These are phyloP conservation scores for Porogramme epimiltina DNA, from an alignment of 1,284 basidiomycete species.

Conservation along the genomic window DNA sequence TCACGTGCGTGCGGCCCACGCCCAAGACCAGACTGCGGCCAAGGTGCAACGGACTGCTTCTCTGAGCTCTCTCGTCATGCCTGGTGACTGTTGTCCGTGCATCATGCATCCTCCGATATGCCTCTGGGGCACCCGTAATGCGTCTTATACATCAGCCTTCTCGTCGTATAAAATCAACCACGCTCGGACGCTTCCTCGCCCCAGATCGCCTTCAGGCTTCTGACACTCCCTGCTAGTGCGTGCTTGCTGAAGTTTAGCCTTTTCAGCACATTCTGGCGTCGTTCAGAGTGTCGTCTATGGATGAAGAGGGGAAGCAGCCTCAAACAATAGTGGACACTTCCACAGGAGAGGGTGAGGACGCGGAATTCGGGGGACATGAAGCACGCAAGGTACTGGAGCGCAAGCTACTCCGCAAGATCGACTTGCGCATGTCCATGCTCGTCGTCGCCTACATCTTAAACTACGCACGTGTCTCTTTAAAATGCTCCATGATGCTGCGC, in stretches of 20 bases:
- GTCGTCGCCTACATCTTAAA: slow-evolving; percentile 73
- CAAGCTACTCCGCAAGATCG: slow-evolving; percentile 60
- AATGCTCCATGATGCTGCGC: no score
- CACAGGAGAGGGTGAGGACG: slow-evolving; percentile 24
- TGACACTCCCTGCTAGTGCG: neutral
- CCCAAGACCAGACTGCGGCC: neutral
- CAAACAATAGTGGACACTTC: slow-evolving; percentile 8
- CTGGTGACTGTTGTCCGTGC: slow-evolving; percentile 16
- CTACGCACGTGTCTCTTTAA: slow-evolving; percentile 41
- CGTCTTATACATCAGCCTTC: neutral
- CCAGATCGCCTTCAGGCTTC: neutral
- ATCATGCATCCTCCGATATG: neutral
- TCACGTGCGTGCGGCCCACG: slow-evolving; percentile 25
- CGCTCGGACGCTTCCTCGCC: no score
- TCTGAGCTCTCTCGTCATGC: slow-evolving; percentile 3
- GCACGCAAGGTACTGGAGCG: slow-evolving; percentile 48
- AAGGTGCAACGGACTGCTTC: neutral
- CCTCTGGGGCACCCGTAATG: neutral
- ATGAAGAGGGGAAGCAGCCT: slow-evolving; percentile 13
- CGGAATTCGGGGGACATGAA: slow-evolving; percentile 44
- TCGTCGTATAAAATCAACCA: slow-evolving; percentile 8
- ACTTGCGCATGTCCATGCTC: slow-evolving; percentile 64
- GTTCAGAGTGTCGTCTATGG: slow-evolving; percentile 9
- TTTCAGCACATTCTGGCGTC: slow-evolving; percentile 7
- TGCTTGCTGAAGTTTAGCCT: neutral